Percentiles rank a stretch among this genome's conserved stretches.
These are phyloP conservation scores for Malus hybrid DNA, from an alignment of 331 rosid species.

Conservation along the genomic window DNA sequence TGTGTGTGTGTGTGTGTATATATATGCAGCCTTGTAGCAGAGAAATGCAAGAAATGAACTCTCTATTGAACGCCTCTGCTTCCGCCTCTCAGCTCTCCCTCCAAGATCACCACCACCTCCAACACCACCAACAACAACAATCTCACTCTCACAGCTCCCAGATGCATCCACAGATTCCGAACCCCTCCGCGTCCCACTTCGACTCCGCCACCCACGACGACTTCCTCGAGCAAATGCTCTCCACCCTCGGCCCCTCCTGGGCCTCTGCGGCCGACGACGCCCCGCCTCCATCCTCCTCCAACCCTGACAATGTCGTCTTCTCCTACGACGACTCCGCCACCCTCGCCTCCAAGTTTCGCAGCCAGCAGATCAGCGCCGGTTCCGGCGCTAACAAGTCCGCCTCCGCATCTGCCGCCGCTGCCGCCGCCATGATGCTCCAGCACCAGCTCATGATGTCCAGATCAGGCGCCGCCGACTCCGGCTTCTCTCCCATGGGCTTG, in stretches of 20 bases:
- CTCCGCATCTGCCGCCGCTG: neutral
- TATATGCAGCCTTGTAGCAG: conserved; percentile 47
- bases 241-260: conserved; percentile 40
- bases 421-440: conserved; percentile 69
- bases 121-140: neutral
- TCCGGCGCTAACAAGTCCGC: conserved; percentile 14
- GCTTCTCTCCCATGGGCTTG: conserved; percentile 39
- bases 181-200: conserved; percentile 22
- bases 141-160: conserved; percentile 6
- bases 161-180: conserved; percentile 14
- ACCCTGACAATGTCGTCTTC: conserved; percentile 27
- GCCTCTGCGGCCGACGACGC: conserved; percentile 47
- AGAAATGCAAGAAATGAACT: conserved; percentile 52
- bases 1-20: neutral
- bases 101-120: conserved; percentile 38
- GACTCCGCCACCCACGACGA: conserved; percentile 60
- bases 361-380: conserved; percentile 59
- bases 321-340: conserved; percentile 44
- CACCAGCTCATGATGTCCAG: conserved; percentile 62
- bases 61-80: conserved; percentile 45
- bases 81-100: conserved; percentile 45
- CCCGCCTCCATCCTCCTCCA: conserved; percentile 3
- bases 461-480: conserved; percentile 23
- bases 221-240: conserved; percentile 83
- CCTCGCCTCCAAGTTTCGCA: conserved; percentile 63